Evolutionary conservation across 441 rosid species (phyloP), one percentile per base, ranked within the genome.

Genomic region (Eruca vesicaria): DNA sequence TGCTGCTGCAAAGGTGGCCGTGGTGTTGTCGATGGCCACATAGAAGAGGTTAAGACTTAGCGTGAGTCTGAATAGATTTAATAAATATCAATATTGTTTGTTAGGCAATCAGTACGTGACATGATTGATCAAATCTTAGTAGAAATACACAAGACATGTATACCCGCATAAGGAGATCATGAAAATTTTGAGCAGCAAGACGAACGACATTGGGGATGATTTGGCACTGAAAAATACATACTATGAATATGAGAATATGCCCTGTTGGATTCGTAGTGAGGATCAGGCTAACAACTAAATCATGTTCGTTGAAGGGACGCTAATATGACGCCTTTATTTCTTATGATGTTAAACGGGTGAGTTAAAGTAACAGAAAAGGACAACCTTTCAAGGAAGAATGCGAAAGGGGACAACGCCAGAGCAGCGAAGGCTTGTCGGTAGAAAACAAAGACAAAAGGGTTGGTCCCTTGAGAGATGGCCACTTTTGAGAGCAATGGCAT

Each of bases 1-100:
- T 56, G 96, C 98, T 60, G 98, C 91, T 9, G 98, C 98, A 73
- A 91, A 87, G 33, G 97, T 91, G 58, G 98, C 97, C 6, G 96
- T 82, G 1, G 90, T 91, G 69, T 85, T 75, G 63, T 84, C 81
- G 71, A 93, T 87, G 48, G 97, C 97, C 15, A 86, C 75, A 58
- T 73, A 83, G 80, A 76, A 93, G 56, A 91, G 89, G 75, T 93
- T 91, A 35, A 88, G 80, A 80, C 93, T 86, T 61, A 86, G 2
- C 4, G 97, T 85, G 15, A 93, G 87, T 78, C 97, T 93, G 88
- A 0, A 4, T 43, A 50, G 10, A 10, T 9, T 19, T 29, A 19
- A 19, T 61, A 68, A 69, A 64, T 2, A 66, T 19, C 55, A 45
- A 21, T 18, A 38, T 38, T 26, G 15, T 31, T 52, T 61, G 15